phyloP scores from a whole-genome alignment of 2,329 filamentous ascomycete genomes.

The Cordyceps farinosa region DNA sequence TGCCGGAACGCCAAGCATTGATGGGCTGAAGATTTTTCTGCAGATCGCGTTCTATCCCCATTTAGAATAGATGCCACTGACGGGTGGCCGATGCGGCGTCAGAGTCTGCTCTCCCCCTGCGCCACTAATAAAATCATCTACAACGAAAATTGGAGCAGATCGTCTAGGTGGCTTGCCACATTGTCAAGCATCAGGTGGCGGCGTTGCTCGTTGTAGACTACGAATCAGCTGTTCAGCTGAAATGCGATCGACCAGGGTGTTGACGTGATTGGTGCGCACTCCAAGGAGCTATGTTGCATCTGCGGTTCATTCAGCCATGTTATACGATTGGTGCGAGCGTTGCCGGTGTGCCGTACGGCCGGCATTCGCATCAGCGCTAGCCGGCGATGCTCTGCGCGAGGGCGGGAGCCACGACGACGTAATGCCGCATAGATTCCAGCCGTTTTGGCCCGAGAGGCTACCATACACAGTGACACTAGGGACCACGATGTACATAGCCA shows the following conservation, averaged over 20 bases:
- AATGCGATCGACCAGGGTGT: not conserved
- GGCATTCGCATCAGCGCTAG: conserved; percentile 13
- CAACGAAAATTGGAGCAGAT: not conserved
- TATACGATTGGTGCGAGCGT: not conserved
- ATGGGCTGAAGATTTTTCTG: not conserved
- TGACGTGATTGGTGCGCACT: not conserved
- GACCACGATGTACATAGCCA: not conserved
- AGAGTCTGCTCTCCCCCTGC: not conserved
- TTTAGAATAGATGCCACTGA: not conserved
- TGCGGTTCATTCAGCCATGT: not conserved
- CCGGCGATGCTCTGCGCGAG: not conserved
- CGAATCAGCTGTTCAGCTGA: not conserved
- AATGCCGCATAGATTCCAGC: not conserved
- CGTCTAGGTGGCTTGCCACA: not conserved
- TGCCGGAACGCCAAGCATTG: not conserved
- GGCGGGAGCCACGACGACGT: not conserved
- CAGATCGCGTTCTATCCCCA: conserved; percentile 8
- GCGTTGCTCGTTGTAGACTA: not conserved
- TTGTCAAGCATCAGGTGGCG: not conserved
- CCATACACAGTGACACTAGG: not conserved
- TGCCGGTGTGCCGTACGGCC: not conserved
- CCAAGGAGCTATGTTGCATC: not conserved
- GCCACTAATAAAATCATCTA: not conserved
- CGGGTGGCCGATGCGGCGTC: not conserved
- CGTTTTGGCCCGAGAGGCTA: not conserved